These are phyloP conservation scores for Pleoardoris graminearum DNA, from an alignment of 2,329 filamentous ascomycete species.

Conservation along the genomic window DNA sequence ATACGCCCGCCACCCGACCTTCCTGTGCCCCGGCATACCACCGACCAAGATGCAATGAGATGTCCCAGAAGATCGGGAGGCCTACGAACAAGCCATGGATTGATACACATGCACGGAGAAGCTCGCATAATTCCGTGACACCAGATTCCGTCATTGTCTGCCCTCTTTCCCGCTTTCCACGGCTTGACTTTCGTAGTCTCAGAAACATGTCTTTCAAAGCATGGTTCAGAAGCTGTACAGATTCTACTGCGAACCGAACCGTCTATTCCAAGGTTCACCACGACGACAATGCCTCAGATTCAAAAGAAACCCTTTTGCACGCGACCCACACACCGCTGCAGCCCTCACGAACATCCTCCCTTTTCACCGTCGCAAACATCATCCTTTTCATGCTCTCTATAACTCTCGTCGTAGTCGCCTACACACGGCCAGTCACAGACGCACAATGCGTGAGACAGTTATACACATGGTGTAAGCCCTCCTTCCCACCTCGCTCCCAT, in stretches of 20 bases:
- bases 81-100: too few relatives aligned
- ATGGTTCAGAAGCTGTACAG: neutral
- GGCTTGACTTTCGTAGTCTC: too few relatives aligned
- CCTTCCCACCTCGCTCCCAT: neutral
- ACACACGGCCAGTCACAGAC: neutral
- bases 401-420: neutral
- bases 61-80: too few relatives aligned
- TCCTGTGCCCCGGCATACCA: too few relatives aligned
- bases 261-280: neutral
- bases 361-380: neutral
- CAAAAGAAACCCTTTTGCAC: neutral
- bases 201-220: neutral
- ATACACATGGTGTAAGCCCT: constrained; percentile 2
- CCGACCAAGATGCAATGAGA: too few relatives aligned
- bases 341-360: neutral
- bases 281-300: neutral
- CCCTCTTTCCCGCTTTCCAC: too few relatives aligned
- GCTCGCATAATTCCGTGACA: too few relatives aligned
- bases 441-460: neutral
- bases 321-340: neutral
- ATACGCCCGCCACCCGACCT: too few relatives aligned
- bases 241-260: neutral
- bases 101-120: too few relatives aligned
- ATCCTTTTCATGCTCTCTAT: neutral
- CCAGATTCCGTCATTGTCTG: too few relatives aligned